Evolutionary conservation across 2,329 filamentous ascomycete species (phyloP), one percentile per base, ranked within the genome.

Genomic region (Chaetomium sp.): DNA sequence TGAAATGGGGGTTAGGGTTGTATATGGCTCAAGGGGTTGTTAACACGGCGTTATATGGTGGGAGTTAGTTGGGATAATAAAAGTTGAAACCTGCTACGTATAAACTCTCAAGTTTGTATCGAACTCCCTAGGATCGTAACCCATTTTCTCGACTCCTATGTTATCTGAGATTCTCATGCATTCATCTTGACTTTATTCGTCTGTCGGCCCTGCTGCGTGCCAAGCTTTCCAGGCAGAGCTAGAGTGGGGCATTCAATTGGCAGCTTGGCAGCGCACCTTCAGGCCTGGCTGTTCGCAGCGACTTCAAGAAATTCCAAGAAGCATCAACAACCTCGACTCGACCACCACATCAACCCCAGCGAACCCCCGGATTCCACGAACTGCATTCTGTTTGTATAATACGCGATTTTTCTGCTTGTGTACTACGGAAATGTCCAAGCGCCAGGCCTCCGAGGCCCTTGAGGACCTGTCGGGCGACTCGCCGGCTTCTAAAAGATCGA

Each of bases 391-490:
- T 4, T 10, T 19, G 9, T 27, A 41, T 2, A 11, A n/a, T 6
- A 8, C 36, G 14, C 19, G 10, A 37, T 47, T 38, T 8, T 19
- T 12, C 33, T 38, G 6, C 2, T 6, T 34, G 8, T 10, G 10
- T 36, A 44, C 11, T 42, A 10, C 12, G 14, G 47, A 43, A 40
- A 64, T 64, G 63, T 61, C 56, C 2, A 85, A 86, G 72, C 78
- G 83, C 58, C 77, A 78, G 55, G 83, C 82, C 54, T 77, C 78
- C 35, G 81, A 85, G 68, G 74, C 80, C 43, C 74, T 86, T 41
- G 82, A 84, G 40, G 80, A 84, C 59, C 68, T 81, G 45, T 69
- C 71, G 40, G 79, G 74, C 54, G 78, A 74, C 49, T 84, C 82
- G 36, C 82, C 82, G 3, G 78, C 76, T 36, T 80, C 80, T 27